phyloP scores from a whole-genome alignment of 257 asterid genomes.

The Linderniella brevidens region DNA sequence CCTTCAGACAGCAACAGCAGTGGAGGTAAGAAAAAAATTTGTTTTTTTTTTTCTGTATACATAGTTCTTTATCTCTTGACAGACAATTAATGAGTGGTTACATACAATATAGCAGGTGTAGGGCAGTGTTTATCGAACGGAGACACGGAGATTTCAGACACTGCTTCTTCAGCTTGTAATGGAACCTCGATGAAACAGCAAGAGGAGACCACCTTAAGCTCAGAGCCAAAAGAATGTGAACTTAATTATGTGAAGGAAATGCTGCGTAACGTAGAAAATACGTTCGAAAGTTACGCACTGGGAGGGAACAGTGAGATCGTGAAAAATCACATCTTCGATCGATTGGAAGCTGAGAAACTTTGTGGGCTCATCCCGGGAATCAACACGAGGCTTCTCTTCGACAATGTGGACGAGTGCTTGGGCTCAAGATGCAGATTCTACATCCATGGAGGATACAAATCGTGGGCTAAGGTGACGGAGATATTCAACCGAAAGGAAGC shows the following conservation, averaged over 20 bases:
- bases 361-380: conserved; percentile 16
- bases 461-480: conserved; percentile 29
- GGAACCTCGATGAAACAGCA: conserved; percentile 10
- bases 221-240: conserved; percentile 20
- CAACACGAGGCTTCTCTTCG: conserved; percentile 30
- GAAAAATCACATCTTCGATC: conserved; percentile 31
- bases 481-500: conserved; percentile 21
- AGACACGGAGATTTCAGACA: conserved; percentile 15
- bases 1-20: conserved; percentile 21
- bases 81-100: too few species aligned
- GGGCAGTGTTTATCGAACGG: conserved; percentile 26
- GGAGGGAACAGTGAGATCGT: conserved; percentile 29
- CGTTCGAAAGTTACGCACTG: conserved; percentile 31
- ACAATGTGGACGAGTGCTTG: conserved; percentile 38
- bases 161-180: conserved; percentile 34
- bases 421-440: conserved; percentile 25
- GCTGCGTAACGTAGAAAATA: conserved; percentile 23
- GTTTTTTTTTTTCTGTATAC: too few species aligned
- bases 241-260: conserved; percentile 40
- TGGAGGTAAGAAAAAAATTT: conserved; percentile 17
- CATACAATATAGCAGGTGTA: conserved; percentile 22
- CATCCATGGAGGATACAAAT: conserved; percentile 23
- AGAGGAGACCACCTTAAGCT: conserved; percentile 8
- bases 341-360: conserved; percentile 24
- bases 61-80: too few species aligned